Conservation (phyloP, 148 eudicot species). For the Chenopodium quinoa region DNA sequence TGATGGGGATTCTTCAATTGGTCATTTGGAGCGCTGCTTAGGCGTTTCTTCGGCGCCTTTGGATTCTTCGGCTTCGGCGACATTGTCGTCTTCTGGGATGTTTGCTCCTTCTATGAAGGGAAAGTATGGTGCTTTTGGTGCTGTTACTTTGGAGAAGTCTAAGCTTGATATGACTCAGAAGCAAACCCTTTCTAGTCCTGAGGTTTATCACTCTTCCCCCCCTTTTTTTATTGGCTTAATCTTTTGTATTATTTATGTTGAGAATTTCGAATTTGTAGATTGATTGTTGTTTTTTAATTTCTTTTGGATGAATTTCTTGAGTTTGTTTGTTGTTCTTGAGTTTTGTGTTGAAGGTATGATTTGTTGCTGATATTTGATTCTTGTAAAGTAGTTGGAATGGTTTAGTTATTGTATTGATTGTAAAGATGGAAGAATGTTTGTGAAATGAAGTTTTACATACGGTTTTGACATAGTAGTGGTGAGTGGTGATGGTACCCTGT, state of each 20-base stretch:
- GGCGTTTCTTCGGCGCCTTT: slow-evolving; percentile 28
- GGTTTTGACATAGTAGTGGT: no score
- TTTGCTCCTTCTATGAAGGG: slow-evolving; percentile 54
- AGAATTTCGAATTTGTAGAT: neutral
- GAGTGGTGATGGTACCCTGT: no score
- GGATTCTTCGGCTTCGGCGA: slow-evolving; percentile 26
- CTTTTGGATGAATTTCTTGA: neutral
- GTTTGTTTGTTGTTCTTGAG: neutral
- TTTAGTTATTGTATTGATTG: neutral
- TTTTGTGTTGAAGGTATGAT: neutral
- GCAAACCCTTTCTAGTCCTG: slow-evolving; percentile 53
- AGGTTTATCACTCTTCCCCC: slow-evolving; percentile 33
- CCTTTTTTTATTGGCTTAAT: neutral
- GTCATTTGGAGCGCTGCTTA: slow-evolving; percentile 64
- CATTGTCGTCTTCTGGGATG: slow-evolving; percentile 28
- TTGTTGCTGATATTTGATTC: neutral
- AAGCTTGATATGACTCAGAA: slow-evolving; percentile 63
- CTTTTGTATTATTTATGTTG: neutral
- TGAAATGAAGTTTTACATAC: no score
- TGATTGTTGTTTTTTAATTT: neutral
- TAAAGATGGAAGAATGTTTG: neutral
- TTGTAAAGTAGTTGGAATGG: neutral
- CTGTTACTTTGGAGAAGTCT: slow-evolving; percentile 73
- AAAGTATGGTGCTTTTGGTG: slow-evolving; percentile 52
- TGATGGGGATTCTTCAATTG: slow-evolving; percentile 45